Percentiles rank a stretch among this genome's conserved stretches.
phyloP scores from a whole-genome alignment of 345 rosid species.

The Hypericum perforatum region DNA sequence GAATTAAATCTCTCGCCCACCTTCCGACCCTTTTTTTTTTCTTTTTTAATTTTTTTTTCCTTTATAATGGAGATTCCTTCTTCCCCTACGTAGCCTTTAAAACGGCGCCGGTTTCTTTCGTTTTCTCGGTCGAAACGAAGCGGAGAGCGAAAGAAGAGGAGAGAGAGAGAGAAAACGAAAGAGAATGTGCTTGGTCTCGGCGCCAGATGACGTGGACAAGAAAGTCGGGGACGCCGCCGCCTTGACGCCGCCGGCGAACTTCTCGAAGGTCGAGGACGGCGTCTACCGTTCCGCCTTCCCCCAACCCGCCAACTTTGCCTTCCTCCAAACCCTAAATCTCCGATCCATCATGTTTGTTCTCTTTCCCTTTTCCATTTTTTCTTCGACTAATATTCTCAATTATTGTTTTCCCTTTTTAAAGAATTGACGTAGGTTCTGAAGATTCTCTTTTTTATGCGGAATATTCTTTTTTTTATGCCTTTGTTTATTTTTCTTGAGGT shows the following conservation, averaged over 20 bases:
- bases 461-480: too few relatives aligned
- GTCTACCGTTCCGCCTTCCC: slow-evolving; percentile 73
- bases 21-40: too few relatives aligned
- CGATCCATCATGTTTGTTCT: slow-evolving; percentile 55
- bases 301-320: slow-evolving; percentile 40
- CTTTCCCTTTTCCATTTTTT: neutral
- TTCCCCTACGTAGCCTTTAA: too few relatives aligned
- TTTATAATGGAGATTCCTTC: too few relatives aligned
- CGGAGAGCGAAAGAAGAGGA: too few relatives aligned
- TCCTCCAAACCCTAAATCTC: slow-evolving; percentile 58
- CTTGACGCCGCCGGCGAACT: slow-evolving; percentile 52
- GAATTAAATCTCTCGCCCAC: too few relatives aligned
- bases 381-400: neutral
- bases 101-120: too few relatives aligned
- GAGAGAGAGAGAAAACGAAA: too few relatives aligned
- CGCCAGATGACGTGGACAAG: slow-evolving; percentile 10
- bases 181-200: slow-evolving; percentile 33
- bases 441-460: too few relatives aligned
- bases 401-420: neutral
- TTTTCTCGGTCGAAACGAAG: too few relatives aligned
- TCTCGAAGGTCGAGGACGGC: slow-evolving; percentile 76
- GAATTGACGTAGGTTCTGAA: neutral
- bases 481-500: too few relatives aligned
- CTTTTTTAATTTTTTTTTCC: too few relatives aligned
- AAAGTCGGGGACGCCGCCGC: slow-evolving; percentile 8